Percentiles rank a stretch among this genome's conserved stretches.
These are phyloP conservation scores for Ciborinia camelliae DNA, from an alignment of 2,329 filamentous ascomycete genomes.

Conservation along the genomic window DNA sequence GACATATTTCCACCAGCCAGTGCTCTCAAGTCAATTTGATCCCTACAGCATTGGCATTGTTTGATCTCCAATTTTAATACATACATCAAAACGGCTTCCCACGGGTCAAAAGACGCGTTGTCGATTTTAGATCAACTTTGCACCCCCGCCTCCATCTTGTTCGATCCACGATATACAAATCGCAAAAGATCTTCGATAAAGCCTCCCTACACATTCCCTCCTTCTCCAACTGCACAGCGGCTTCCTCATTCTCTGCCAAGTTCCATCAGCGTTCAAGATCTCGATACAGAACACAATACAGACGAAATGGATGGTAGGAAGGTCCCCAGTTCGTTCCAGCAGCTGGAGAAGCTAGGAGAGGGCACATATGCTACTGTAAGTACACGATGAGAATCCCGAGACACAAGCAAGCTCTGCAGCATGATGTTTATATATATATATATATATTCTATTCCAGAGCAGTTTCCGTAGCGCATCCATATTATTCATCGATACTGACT, in stretches of 20 bases:
- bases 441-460: not conserved
- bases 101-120: conserved; percentile 35
- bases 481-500: conserved; percentile 27
- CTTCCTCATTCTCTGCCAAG: conserved; percentile 34
- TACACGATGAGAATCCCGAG: conserved; percentile 13
- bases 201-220: conserved; percentile 35
- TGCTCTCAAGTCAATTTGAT: not conserved
- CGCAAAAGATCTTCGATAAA: conserved; percentile 33
- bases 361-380: conserved; percentile 94
- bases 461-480: not conserved
- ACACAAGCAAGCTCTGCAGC: not conserved
- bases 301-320: conserved; percentile 72
- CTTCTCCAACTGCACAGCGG: conserved; percentile 30
- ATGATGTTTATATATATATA: not conserved
- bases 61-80: conserved; percentile 5
- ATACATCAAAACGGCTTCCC: conserved; percentile 35
- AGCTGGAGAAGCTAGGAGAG: conserved; percentile 97
- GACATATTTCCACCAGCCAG: not conserved
- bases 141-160: conserved; percentile 43
- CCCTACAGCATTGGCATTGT: not conserved
- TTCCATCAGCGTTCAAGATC: conserved; percentile 37
- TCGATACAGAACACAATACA: conserved; percentile 29
- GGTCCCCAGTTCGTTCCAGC: conserved; percentile 90
- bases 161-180: conserved; percentile 41
- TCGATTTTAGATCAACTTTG: conserved; percentile 37